These are phyloP conservation scores for Hemerocallis citrina DNA, from an alignment of 106 monocot genomes.

Conservation along the genomic window DNA sequence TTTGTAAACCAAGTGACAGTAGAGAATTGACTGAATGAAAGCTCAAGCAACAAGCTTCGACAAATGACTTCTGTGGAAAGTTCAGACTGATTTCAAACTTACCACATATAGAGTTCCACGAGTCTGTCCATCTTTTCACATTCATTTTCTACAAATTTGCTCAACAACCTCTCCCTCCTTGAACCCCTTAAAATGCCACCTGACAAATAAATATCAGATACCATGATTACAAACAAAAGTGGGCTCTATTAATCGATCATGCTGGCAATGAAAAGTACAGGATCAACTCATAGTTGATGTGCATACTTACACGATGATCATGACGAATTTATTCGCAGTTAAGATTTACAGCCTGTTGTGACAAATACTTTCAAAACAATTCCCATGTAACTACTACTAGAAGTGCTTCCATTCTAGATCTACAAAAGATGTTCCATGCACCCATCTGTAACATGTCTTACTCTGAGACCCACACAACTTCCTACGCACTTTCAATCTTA, in stretches of 20 bases:
- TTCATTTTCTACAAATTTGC: slow-evolving; percentile 93
- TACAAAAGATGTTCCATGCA: too few species aligned
- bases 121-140: slow-evolving; percentile 90
- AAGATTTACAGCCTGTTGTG: too few species aligned
- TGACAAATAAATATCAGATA: slow-evolving; percentile 19
- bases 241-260: background rate
- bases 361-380: too few species aligned
- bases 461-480: too few species aligned
- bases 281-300: too few species aligned
- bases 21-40: slow-evolving; percentile 1
- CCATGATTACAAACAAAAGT: background rate
- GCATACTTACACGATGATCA: too few species aligned
- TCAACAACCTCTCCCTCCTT: slow-evolving; percentile 72
- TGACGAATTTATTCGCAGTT: too few species aligned
- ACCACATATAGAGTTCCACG: slow-evolving; percentile 84
- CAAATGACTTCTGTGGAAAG: background rate
- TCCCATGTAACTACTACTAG: too few species aligned
- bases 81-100: background rate
- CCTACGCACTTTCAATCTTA: too few species aligned
- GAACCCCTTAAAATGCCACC: slow-evolving; percentile 78
- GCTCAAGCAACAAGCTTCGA: background rate
- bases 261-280: background rate
- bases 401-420: too few species aligned
- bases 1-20: background rate
- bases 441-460: too few species aligned